These are phyloP conservation scores for Arachnopeziza araneosa DNA, from an alignment of 2,329 filamentous ascomycete species.

Conservation along the genomic window DNA sequence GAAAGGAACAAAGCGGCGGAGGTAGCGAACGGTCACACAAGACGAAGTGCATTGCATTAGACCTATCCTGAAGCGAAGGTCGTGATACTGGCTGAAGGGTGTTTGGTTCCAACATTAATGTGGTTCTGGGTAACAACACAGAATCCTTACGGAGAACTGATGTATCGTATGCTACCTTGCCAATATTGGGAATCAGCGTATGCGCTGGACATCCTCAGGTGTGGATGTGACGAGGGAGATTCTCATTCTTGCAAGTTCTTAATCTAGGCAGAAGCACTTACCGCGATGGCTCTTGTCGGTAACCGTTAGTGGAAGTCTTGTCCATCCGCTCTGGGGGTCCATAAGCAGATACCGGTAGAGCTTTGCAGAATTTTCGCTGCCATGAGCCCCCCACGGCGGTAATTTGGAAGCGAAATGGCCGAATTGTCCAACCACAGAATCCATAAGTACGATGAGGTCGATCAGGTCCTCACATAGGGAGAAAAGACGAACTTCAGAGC, in stretches of 20 bases:
- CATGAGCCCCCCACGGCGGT: not conserved
- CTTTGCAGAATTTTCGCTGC: not conserved
- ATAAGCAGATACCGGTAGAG: not conserved
- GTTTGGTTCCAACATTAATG: not conserved
- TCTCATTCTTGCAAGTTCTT: not conserved
- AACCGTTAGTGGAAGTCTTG: not conserved
- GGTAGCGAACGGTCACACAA: not conserved
- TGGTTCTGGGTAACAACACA: not conserved
- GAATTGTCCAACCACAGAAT: not conserved
- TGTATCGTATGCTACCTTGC: not conserved
- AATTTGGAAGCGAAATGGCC: not conserved
- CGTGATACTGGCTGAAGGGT: not conserved
- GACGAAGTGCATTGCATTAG: not conserved
- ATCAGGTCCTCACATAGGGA: not conserved
- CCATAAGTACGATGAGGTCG: not conserved
- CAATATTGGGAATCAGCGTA: not conserved
- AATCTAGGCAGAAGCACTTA: not conserved
- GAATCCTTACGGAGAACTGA: not conserved
- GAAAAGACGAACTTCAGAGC: not conserved
- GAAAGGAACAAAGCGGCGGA: not conserved
- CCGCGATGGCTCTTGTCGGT: not conserved
- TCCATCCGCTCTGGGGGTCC: not conserved
- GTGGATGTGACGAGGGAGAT: not conserved
- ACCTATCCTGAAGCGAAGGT: not conserved
- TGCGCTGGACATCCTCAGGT: not conserved